Base-by-base conservation (phyloP, 768 basidiomycete species). In the Lactarius sp. region DNA sequence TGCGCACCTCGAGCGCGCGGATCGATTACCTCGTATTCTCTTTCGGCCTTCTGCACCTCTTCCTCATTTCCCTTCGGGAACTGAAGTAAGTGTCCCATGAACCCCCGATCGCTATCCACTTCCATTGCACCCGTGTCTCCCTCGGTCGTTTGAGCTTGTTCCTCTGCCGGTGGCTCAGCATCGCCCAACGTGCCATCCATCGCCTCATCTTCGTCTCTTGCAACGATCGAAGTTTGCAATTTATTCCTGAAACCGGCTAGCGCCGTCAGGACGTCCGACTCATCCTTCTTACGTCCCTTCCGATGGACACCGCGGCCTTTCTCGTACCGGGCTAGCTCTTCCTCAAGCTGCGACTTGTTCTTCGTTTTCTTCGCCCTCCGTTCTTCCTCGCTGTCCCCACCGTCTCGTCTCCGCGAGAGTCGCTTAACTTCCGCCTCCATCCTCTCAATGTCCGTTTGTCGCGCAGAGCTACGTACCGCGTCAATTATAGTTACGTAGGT, bases 21-120 rank as follows among this genome's bases (percentile, higher is more conserved):
- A 71, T 94, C 92, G 71, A 94, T 94, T 33, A 94, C 91, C 75
- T 94, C 91, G 70, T 92, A 93, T 61, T 94, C 92, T 58, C 89
- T 75, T 72, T 92, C 87, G 1, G 89, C 92, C 72, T 92, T 92
- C 64, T 73, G 72, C 27, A 79, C 80, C 74, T 93, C 91, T 69
- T 90, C 90, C 27, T 78, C 79, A 67, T 91, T 84, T 52, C 85
- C 90, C 74, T 92, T 92, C 10, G 89, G 85, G 75, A 93, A 92
- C 64, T 81, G 80, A 61, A 94, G 75, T 33, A 81, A 76, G 71
- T 94, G 92, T 5, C 74, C 77, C 75, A 93, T 77, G 74, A 94
- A 93, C 10, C 83, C 90, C 7, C 77, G 76, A 69, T 93, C 92
- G 64, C 85, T 79, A 66, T 93, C 91, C 51, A 93, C 83, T 70